Percentiles rank a stretch among this genome's conserved stretches.
phyloP scores from a whole-genome alignment of 352 stramenopile genomes.

The Globisporangium mamillatum region DNA sequence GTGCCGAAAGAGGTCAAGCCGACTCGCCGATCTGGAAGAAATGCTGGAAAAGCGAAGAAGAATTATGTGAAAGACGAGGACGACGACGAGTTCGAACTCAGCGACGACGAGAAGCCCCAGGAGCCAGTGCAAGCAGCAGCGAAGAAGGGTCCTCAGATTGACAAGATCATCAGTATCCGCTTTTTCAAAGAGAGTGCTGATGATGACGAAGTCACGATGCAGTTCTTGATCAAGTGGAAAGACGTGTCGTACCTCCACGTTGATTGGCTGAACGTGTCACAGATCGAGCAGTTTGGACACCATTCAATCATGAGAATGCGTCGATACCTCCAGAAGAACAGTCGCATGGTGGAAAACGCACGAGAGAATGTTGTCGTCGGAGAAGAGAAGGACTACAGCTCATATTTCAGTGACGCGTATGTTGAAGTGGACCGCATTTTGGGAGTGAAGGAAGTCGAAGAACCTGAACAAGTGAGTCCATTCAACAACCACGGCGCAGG shows the following conservation, averaged over 20 bases:
- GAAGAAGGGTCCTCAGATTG: slow-evolving; percentile 85
- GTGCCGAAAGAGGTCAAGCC: slow-evolving; percentile 49
- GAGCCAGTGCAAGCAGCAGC: slow-evolving; percentile 26
- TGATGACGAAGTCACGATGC: slow-evolving; percentile 74
- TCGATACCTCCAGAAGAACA: slow-evolving; percentile 87
- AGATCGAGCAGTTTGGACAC: slow-evolving; percentile 91
- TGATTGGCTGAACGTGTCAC: slow-evolving; percentile 94
- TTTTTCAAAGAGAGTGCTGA: slow-evolving; percentile 60
- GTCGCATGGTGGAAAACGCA: slow-evolving; percentile 68
- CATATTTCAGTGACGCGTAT: slow-evolving; percentile 83
- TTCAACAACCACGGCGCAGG: slow-evolving; percentile 52
- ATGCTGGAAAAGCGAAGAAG: slow-evolving; percentile 79
- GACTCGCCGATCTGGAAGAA: slow-evolving; percentile 75
- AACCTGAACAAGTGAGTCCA: slow-evolving; percentile 69
- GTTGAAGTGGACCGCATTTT: slow-evolving; percentile 85
- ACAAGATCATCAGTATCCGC: slow-evolving; percentile 91
- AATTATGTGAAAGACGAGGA: slow-evolving; percentile 83
- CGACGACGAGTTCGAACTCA: slow-evolving; percentile 63
- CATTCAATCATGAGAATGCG: slow-evolving; percentile 82
- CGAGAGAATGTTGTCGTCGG: slow-evolving; percentile 72
- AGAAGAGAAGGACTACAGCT: slow-evolving; percentile 73
- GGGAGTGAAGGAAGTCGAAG: slow-evolving; percentile 72
- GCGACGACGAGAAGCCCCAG: slow-evolving; percentile 67
- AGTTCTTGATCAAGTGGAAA: slow-evolving; percentile 99
- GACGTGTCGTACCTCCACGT: slow-evolving; percentile 97